Evolutionary conservation across 129 eudicot species (phyloP), one percentile per base, ranked within the genome.

Genomic region (Flaveria trinervia): DNA sequence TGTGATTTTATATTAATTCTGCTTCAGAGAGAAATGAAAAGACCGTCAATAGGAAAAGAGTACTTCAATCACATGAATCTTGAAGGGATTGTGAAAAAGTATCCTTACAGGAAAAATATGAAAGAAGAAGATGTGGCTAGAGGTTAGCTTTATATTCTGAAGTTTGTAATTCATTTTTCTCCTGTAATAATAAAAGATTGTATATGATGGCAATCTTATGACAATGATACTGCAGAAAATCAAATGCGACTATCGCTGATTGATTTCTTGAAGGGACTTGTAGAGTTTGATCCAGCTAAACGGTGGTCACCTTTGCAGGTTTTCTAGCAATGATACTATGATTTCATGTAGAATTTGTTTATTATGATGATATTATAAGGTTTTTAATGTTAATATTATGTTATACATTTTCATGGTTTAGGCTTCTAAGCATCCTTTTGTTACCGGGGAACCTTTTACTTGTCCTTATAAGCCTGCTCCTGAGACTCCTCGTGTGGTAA

Each of bases 261-360:
- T 84, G 99, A 95, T 89, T 95, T 95, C 82, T 82, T 95, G 85
- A 95, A 85, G 86, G 99, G 99, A 60, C 92, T 95, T 59, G 92
- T 95, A 70, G 97, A 92, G 78, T 92, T 95, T 79, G 97, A 95
- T 89, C 99, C 99, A 68, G 92, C 89, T 55, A 95, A 89, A 73
- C 86, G 99, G 75, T 95, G 99, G 99, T 91, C 99, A 7, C 99
- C 99, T 50, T 83, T 84, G 82, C 99, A 95, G 99, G 99, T 95
- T 52, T 61, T 73, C 36, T 84, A 25, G 30, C 30, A 4, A 64
- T 30, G 12, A 64, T 30, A 28, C 26, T 46, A 74, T 75, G 45
- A 61, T 72, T 17, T 41, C 9, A 23, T 25, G 23, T n/a, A 51
- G 23, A 50, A 1, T 71, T 72, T 20, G 4, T 52, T 70, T 70